Conservation (phyloP, 306 rosid genomes). For the Neltuma alba region DNA sequence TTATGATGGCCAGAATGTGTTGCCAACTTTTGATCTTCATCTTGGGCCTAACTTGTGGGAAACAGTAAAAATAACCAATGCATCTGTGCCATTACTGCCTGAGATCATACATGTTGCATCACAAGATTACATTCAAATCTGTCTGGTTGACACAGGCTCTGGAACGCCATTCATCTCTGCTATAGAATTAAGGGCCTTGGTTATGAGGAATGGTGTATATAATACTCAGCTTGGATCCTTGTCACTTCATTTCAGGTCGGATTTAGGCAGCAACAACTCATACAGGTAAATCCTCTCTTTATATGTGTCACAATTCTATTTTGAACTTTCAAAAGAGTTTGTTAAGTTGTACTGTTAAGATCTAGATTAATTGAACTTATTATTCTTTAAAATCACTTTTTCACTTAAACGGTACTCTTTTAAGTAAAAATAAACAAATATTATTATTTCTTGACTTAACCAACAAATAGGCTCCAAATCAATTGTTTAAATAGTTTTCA, state of each 20-base stretch:
- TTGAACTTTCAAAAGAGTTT: no score
- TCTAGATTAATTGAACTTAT: no score
- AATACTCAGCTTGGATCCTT: constrained; percentile 21
- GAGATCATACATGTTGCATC: constrained; percentile 50
- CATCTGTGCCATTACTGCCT: fast-evolving
- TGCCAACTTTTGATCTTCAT: constrained; percentile 48
- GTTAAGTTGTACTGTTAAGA: no score
- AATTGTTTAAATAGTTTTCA: neutral
- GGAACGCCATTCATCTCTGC: constrained; percentile 57
- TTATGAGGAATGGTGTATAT: constrained; percentile 6
- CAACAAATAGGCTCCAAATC: no score
- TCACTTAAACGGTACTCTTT: no score
- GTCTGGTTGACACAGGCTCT: constrained; percentile 45
- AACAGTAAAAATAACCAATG: constrained; percentile 20
- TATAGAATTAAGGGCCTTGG: constrained; percentile 46
- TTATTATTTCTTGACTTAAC: no score
- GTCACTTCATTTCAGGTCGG: neutral
- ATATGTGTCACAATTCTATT: no score
- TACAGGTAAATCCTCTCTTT: constrained; percentile 20
- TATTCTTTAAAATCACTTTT: no score
- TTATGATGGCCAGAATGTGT: constrained; percentile 38
- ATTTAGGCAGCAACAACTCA: constrained; percentile 20
- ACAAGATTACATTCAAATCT: constrained; percentile 34
- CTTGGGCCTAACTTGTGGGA: constrained; percentile 49
- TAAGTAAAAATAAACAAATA: no score